A percentile compares a stretch with the other conserved stretches of the same genome.
Evolutionary conservation across 129 eudicot genomes (phyloP).

Genomic region (sunflower (Helianthus annuus)): DNA sequence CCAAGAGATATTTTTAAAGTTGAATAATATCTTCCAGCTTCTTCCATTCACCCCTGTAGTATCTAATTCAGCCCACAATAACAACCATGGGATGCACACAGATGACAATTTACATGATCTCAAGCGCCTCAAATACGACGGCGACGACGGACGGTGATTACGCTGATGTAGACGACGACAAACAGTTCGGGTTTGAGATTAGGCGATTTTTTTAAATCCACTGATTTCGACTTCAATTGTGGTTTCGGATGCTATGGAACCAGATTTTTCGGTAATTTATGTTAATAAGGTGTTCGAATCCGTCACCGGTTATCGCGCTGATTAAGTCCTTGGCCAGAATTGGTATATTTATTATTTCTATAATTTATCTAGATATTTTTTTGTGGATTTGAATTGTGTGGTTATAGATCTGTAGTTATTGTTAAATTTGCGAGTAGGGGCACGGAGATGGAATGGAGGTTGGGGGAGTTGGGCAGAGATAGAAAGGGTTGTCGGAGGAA

Average conservation of each 20-base stretch:
- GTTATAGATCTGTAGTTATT: too few relatives aligned
- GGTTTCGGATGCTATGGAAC: slow-evolving; percentile 83
- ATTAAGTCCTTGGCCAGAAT: slow-evolving; percentile 84
- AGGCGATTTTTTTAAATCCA: slow-evolving; percentile 52
- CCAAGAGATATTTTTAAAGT: slow-evolving; percentile 22
- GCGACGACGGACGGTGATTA: slow-evolving; percentile 23
- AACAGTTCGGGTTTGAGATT: slow-evolving; percentile 11
- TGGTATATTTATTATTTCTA: slow-evolving; percentile 45
- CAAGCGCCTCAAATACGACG: too few relatives aligned
- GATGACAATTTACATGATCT: too few relatives aligned
- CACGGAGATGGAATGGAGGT: too few relatives aligned
- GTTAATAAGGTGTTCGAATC: slow-evolving; percentile 79
- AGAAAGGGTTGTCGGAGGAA: too few relatives aligned
- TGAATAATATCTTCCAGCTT: slow-evolving; percentile 32
- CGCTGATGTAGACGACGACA: slow-evolving; percentile 33
- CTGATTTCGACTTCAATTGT: slow-evolving; percentile 71
- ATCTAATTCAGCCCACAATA: too few relatives aligned
- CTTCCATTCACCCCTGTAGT: not conserved
- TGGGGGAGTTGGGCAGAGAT: too few relatives aligned
- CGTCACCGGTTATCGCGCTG: slow-evolving; percentile 97
- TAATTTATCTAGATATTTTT: not conserved
- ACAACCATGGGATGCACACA: too few relatives aligned
- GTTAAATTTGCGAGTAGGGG: too few relatives aligned
- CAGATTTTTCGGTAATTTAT: slow-evolving; percentile 77
- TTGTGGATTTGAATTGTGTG: too few relatives aligned